These are phyloP conservation scores for Pyrrhoderma lamaoense DNA, from an alignment of 1,284 basidiomycete species.

Conservation along the genomic window DNA sequence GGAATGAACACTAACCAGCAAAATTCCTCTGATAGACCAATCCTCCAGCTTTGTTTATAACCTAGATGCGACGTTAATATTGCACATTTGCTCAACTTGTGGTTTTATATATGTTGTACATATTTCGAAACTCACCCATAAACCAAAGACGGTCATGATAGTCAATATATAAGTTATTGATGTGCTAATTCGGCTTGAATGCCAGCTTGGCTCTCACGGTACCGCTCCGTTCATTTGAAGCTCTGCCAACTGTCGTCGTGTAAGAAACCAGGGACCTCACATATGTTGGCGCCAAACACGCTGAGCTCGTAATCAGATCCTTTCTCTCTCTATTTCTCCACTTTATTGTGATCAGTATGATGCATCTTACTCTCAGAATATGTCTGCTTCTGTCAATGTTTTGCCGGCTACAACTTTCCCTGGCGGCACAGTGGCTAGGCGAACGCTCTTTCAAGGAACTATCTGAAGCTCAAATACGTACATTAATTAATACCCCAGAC, in stretches of 20 bases:
- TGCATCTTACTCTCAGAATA: too few species aligned
- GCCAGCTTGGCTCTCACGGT: not conserved
- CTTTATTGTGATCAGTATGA: too few species aligned
- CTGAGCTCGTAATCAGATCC: not conserved
- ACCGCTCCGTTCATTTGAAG: not conserved
- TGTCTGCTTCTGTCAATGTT: not conserved
- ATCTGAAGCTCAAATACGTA: constrained; percentile 42
- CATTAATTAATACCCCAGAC: constrained; percentile 49
- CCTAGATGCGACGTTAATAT: constrained; percentile 37
- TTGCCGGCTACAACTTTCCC: constrained; percentile 1
- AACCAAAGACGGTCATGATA: constrained; percentile 66
- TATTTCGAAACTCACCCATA: constrained; percentile 63
- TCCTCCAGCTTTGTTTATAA: constrained; percentile 98
- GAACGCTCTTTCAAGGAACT: constrained; percentile 43
- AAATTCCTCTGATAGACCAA: constrained; percentile 92
- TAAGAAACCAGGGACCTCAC: not conserved
- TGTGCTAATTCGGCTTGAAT: not conserved
- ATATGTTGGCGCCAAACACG: not conserved
- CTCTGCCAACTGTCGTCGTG: constrained; percentile 1
- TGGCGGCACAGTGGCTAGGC: constrained; percentile 24
- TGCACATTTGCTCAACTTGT: constrained; percentile 17
- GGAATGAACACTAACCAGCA: constrained; percentile 49
- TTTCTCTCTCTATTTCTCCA: not conserved
- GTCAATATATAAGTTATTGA: too few species aligned
- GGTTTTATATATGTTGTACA: too few species aligned